phyloP scores from a whole-genome alignment of 352 stramenopile species.

The Phytophthora rubi region DNA sequence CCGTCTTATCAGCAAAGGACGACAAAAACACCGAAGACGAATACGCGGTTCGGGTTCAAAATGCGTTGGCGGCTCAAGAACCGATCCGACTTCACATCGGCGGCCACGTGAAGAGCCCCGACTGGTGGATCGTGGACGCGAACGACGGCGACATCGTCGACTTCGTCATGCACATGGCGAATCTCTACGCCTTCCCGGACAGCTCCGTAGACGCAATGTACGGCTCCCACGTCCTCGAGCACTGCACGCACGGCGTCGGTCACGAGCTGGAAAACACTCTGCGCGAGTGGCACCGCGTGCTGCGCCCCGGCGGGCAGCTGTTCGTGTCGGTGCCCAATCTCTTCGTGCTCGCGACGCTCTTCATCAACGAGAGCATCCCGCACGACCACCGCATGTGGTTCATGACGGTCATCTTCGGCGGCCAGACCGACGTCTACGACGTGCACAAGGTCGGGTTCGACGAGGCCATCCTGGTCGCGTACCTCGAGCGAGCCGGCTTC shows the following conservation, averaged over 20 bases:
- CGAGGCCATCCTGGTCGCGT: constrained; percentile 51
- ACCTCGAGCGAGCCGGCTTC: constrained; percentile 56
- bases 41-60: constrained; percentile 45
- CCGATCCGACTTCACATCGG: constrained; percentile 72
- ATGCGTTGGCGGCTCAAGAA: constrained; percentile 33
- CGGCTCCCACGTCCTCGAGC: constrained; percentile 79
- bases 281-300: constrained; percentile 73
- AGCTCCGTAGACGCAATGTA: constrained; percentile 70
- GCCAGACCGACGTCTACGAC: constrained; percentile 70
- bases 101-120: constrained; percentile 42
- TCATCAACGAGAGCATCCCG: constrained; percentile 57
- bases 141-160: constrained; percentile 58
- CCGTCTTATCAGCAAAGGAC: constrained; percentile 43
- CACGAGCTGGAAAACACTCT: constrained; percentile 58
- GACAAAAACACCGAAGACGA: constrained; percentile 44
- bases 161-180: constrained; percentile 68
- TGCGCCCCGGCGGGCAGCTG: constrained; percentile 61
- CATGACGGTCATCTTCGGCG: constrained; percentile 81
- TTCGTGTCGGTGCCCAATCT: constrained; percentile 76
- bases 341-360: constrained; percentile 59
- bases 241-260: constrained; percentile 65
- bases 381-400: constrained; percentile 64
- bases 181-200: constrained; percentile 71
- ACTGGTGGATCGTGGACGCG: constrained; percentile 80
- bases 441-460: constrained; percentile 85